Evolutionary conservation across 2,329 filamentous ascomycete species (phyloP).

Genomic region (Gremmenia infestans): DNA sequence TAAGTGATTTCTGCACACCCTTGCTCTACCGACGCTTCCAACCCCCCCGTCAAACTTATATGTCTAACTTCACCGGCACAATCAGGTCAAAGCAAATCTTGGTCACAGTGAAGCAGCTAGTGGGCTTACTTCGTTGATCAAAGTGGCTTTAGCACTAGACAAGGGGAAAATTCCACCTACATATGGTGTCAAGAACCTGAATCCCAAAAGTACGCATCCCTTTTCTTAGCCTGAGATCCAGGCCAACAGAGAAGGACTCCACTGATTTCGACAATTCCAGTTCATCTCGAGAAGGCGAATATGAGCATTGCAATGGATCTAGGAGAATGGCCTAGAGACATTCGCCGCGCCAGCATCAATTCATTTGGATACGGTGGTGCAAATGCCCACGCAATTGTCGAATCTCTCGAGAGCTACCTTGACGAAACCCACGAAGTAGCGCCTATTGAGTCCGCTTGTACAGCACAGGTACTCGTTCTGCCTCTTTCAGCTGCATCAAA

Average conservation of each 20-base stretch:
- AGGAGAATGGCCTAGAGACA: neutral
- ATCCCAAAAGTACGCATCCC: neutral
- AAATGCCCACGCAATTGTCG: constrained; percentile 36
- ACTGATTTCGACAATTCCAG: neutral
- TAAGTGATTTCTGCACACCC: constrained; percentile 10
- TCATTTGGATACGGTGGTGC: constrained; percentile 42
- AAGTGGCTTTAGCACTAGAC: constrained; percentile 13
- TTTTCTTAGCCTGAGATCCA: too few relatives aligned
- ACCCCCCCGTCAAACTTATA: neutral
- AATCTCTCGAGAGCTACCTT: neutral
- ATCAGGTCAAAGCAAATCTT: constrained; percentile 24
- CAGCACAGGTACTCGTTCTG: neutral
- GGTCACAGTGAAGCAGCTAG: constrained; percentile 24
- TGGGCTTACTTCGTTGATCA: constrained; percentile 19
- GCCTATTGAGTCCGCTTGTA: neutral
- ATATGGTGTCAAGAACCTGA: neutral
- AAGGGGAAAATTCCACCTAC: constrained; percentile 33
- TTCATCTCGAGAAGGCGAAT: constrained; percentile 26
- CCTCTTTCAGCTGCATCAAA: neutral
- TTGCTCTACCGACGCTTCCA: neutral
- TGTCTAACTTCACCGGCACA: constrained; percentile 8
- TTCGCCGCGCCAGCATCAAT: constrained; percentile 19
- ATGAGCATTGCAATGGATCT: constrained; percentile 23
- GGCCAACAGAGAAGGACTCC: too few relatives aligned
- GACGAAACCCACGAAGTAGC: neutral